Evolutionary conservation across 73 alveolate species (phyloP).

Genomic region (Uronychia binucleata): DNA sequence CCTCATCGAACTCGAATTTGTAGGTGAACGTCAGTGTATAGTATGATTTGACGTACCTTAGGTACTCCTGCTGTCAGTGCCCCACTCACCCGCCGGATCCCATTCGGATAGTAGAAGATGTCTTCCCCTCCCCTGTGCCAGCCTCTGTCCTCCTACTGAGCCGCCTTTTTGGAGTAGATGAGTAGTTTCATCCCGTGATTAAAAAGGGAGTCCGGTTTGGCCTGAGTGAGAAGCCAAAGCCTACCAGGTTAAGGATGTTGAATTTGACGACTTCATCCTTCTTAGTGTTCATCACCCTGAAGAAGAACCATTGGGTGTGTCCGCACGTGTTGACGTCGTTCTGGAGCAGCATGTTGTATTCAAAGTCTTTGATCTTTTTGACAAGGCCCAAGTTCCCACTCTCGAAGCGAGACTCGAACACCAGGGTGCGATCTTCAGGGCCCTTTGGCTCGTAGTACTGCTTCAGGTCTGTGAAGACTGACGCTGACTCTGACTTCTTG

Average conservation of each 20-base stretch:
- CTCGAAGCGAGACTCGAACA: conserved; percentile 90
- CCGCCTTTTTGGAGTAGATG: conserved; percentile 58
- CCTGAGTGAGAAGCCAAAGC: neutral
- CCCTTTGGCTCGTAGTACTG: conserved; percentile 74
- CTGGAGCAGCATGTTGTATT: conserved; percentile 74
- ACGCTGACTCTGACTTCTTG: neutral
- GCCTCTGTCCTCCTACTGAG: conserved; percentile 53
- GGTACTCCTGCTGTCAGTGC: conserved; percentile 12
- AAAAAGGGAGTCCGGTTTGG: conserved; percentile 79
- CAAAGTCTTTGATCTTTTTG: conserved; percentile 61
- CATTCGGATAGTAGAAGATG: conserved; percentile 54
- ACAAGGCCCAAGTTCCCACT: conserved; percentile 79
- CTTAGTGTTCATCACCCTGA: conserved; percentile 63
- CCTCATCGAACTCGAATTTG: conserved; percentile 87
- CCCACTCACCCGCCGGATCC: conserved; percentile 47
- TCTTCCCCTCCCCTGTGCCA: conserved; percentile 68
- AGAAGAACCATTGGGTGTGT: conserved; percentile 91
- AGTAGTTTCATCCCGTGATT: conserved; percentile 94
- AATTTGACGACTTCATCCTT: conserved; percentile 63
- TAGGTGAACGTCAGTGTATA: conserved; percentile 92
- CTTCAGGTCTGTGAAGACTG: conserved; percentile 3
- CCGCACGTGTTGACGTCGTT: conserved; percentile 89
- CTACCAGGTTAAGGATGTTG: conserved; percentile 73
- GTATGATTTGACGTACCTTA: conserved; percentile 27
- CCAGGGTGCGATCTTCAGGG: conserved; percentile 74